A percentile compares a stretch with the other conserved stretches of the same genome.
phyloP scores from a whole-genome alignment of 2,329 filamentous ascomycete genomes.

The Ophiosphaerella narmari region DNA sequence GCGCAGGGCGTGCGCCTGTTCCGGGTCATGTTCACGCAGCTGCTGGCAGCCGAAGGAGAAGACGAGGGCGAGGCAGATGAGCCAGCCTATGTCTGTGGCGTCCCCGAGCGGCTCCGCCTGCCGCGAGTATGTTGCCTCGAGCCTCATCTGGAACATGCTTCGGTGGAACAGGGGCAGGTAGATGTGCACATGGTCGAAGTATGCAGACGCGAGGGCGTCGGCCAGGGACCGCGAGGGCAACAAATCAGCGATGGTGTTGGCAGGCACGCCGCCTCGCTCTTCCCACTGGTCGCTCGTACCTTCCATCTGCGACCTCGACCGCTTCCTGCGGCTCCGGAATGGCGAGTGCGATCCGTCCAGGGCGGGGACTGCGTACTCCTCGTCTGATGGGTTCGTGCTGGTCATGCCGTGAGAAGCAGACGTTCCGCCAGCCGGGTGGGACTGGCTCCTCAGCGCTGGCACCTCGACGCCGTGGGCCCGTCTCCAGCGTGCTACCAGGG shows the following conservation, averaged over 20 bases:
- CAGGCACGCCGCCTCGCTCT: background rate
- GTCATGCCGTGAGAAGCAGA: constrained; percentile 9
- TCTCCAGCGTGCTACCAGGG: constrained; percentile 27
- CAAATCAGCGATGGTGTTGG: constrained; percentile 23
- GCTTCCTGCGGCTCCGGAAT: constrained; percentile 16
- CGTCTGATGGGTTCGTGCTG: constrained; percentile 24
- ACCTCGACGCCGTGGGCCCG: constrained; percentile 14
- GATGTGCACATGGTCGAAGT: constrained; percentile 48
- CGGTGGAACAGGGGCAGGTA: constrained; percentile 47
- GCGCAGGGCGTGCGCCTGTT: constrained; percentile 22
- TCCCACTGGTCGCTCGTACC: constrained; percentile 16
- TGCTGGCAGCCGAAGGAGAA: constrained; percentile 50
- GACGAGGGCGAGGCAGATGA: constrained; percentile 49
- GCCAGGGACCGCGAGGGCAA: constrained; percentile 45
- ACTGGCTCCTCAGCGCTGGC: constrained; percentile 3
- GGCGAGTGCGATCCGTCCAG: constrained; percentile 4
- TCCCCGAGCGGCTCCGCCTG: constrained; percentile 22
- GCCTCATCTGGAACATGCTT: constrained; percentile 47
- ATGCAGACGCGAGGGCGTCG: constrained; percentile 47
- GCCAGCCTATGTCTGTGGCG: constrained; percentile 48
- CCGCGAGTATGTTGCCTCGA: constrained; percentile 47
- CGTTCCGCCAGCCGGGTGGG: background rate
- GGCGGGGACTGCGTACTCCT: constrained; percentile 19
- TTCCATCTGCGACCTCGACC: constrained; percentile 21
- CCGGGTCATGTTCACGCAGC: constrained; percentile 38